These are phyloP conservation scores for Rhizopus sp. DNA, from an alignment of 371 early-diverging fungal species.

Conservation along the genomic window DNA sequence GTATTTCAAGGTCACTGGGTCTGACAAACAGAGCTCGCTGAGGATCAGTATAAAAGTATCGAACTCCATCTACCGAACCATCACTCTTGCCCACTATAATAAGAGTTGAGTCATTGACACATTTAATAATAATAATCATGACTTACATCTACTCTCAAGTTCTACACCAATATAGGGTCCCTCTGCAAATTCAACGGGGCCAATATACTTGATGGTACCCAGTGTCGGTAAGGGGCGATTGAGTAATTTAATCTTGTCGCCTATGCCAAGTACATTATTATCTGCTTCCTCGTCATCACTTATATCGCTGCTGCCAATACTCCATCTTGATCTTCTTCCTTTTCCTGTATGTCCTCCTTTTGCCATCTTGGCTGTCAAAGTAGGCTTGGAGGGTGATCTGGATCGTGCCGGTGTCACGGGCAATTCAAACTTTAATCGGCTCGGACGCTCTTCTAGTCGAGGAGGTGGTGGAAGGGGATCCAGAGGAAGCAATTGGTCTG, in stretches of 20 bases:
- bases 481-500: constrained; percentile 20
- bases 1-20: constrained; percentile 28
- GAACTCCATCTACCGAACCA: constrained; percentile 33
- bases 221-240: constrained; percentile 31
- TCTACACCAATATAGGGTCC: constrained; percentile 34
- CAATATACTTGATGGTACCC: constrained; percentile 33
- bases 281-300: constrained; percentile 25
- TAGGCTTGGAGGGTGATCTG: constrained; percentile 15
- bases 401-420: constrained; percentile 19
- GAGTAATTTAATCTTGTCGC: constrained; percentile 25
- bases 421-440: constrained; percentile 20
- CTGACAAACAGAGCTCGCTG: constrained; percentile 34
- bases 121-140: no score
- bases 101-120: background rate
- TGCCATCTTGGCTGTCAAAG: constrained; percentile 4
- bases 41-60: constrained; percentile 34
- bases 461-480: constrained; percentile 1
- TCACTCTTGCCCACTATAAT: constrained; percentile 35
- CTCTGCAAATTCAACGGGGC: constrained; percentile 29
- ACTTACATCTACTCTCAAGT: constrained; percentile 38
- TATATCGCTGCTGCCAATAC: constrained; percentile 20
- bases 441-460: constrained; percentile 8
- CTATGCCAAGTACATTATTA: constrained; percentile 14
- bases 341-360: constrained; percentile 4
- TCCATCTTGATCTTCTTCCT: constrained; percentile 26